These are phyloP conservation scores for Chondrus crispus DNA, from an alignment of 23 red algal species.

Conservation along the genomic window DNA sequence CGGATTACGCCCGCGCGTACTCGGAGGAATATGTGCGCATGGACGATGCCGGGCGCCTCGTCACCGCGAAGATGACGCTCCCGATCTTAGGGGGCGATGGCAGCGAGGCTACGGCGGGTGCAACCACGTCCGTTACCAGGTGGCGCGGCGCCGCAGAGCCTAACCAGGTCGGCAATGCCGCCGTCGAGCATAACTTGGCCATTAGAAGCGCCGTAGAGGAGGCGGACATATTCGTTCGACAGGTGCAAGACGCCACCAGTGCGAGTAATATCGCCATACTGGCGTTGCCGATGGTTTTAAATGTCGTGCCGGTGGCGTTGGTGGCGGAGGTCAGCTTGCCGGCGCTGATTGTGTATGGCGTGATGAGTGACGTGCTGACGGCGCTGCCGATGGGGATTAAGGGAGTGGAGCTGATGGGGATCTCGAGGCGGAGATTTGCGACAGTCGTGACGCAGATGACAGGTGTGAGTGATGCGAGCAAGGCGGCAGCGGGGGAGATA, in stretches of 20 bases:
- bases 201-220: constrained; percentile 2
- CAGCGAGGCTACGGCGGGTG: no score
- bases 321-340: constrained; percentile 10
- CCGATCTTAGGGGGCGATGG: no score
- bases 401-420: constrained; percentile 14
- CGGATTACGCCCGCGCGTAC: no score
- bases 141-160: no score
- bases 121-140: no score
- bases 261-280: constrained; percentile 23
- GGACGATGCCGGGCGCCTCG: no score
- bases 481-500: not conserved
- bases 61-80: no score
- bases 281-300: constrained; percentile 18
- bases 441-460: not conserved
- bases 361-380: constrained; percentile 34
- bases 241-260: constrained; percentile 9
- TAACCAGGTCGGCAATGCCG: no score
- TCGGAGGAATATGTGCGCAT: no score
- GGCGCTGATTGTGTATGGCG: not conserved
- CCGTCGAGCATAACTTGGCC: constrained; percentile 9
- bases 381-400: constrained; percentile 24
- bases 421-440: not conserved
- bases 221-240: not conserved
- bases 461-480: not conserved
- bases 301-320: constrained; percentile 33